A percentile compares a stretch with the other conserved stretches of the same genome.
Conservation (phyloP, 2,329 filamentous ascomycete species). For the Cercospora sp. region DNA sequence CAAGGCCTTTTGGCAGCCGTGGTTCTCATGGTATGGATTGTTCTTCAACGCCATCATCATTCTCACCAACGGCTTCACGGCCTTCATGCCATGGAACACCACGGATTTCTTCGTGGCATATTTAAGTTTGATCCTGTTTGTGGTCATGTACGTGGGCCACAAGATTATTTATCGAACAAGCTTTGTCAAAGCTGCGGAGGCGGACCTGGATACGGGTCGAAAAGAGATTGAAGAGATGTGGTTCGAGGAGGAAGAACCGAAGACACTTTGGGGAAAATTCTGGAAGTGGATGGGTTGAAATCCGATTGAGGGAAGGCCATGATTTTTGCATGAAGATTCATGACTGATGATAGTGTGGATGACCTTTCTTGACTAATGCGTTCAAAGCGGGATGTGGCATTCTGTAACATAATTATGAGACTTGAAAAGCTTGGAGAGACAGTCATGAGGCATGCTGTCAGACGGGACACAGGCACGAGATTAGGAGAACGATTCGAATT, state of each 20-base stretch:
- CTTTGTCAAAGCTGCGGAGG: slow-evolving; percentile 45
- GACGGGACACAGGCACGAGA: not conserved
- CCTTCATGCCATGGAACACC: slow-evolving; percentile 72
- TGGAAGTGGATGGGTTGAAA: slow-evolving; percentile 33
- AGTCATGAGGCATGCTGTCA: not conserved
- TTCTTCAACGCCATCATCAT: slow-evolving; percentile 68
- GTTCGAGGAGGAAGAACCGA: slow-evolving; percentile 38
- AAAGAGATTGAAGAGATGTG: slow-evolving; percentile 41
- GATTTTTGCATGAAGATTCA: not conserved
- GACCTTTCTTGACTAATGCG: not conserved
- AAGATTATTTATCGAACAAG: slow-evolving; percentile 59
- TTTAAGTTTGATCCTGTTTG: slow-evolving; percentile 71
- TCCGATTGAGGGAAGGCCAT: not conserved
- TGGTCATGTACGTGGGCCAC: slow-evolving; percentile 68
- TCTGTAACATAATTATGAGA: not conserved
- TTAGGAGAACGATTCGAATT: not conserved
- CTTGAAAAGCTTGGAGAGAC: not conserved
- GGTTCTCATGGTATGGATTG: slow-evolving; percentile 67
- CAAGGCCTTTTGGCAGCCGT: slow-evolving; percentile 69
- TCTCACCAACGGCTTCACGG: slow-evolving; percentile 73
- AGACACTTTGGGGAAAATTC: slow-evolving; percentile 38
- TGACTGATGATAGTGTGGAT: not conserved
- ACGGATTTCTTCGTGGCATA: slow-evolving; percentile 73
- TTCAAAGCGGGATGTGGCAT: not conserved
- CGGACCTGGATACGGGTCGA: slow-evolving; percentile 47